Evolutionary conservation across 2,329 filamentous ascomycete genomes (phyloP), one percentile per base, ranked within the genome.

Genomic region (Pseudogymnoascus sp.): DNA sequence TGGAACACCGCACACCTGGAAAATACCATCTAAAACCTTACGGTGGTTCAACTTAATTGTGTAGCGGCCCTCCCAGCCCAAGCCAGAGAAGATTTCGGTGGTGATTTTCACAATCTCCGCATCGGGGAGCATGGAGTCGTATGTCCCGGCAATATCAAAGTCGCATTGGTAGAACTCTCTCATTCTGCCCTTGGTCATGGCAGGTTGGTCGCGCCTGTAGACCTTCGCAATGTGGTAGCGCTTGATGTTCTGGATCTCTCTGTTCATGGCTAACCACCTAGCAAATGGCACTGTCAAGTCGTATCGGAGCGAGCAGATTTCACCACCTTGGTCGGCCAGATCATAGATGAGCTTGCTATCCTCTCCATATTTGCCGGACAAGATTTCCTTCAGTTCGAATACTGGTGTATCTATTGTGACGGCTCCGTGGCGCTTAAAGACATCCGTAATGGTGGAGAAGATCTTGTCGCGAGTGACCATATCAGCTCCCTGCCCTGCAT

Each of bases 151-250:
- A 77, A 97, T 93, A 74, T 97, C 93, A 73, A 97, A 96, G 77
- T 97, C 93, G 79, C 93, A 97, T 77, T 97, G 93, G 79, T 96
- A 96, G 77, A 96, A 96, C 77, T 97, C 93, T 72, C 93, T 85
- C 89, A 96, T 95, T 62, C 93, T 86, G 61, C 93, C 93, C 75
- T 96, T 95, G 66, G 88, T 90, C 78, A 97, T 91, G 65, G 91
- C 89, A 23, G 89, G 89, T 75, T 92, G 88, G 75, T 93, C 89
- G 74, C 89, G 79, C 66, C 89, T 82, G 78, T 92, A 93, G 61
- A 96, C 93, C 79, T 96, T 96, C 69, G 91, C 92, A 69, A 97
- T 93, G 78, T 96, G 92, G 76, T 96, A 97, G 72, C 93, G 85
- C 80, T 96, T 96, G 78, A 96, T 93, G 75, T 82, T 88, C 75